Base-by-base conservation (phyloP, 1,284 basidiomycete species). In the Mrakiaceae sp. region DNA sequence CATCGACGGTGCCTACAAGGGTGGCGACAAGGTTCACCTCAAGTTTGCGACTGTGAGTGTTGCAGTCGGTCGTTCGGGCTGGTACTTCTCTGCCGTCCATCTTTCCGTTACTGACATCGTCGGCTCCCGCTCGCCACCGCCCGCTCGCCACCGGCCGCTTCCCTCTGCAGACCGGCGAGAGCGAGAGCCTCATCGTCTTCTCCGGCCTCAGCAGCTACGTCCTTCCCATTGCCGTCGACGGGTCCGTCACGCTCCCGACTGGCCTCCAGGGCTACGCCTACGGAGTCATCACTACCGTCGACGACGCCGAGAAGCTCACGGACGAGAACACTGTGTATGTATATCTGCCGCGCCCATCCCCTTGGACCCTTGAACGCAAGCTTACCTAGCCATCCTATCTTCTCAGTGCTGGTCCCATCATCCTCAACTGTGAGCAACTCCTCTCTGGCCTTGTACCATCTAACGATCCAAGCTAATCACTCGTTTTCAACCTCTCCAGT, bases 261-360 rank as follows among this genome's bases (percentile, higher is more conserved):
- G 70, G 69, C 52, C 67, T 75, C 56, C 76, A 76, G 69, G 78
- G 78, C 62, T 76, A 76, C 65, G 71, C 71, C 42, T 80, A 70
- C 55, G 72, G 72, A 64, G 53, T 58, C 66, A 50, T 64, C 27
- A 14, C 51, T 40, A 46, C 50, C 48, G 43, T 60, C 27, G 52
- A 10, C 42, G 55, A 56, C 11, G 48, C 44, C 46, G 9, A 12
- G 5, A 46, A 40, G 40, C 16, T 53, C 39, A 70, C 70, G 58
- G 76, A 78, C 67, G 72, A 70, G 62, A 74, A 73, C 72, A 77
- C 75, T 49, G 68, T 78, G 9, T 27, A 27, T 27, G 27, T 27
- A 27, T 27, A 27, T 27, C 27, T 27, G 76, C 77, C 39, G 77
- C 77, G 9, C 75, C 74, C 12, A 66, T 70, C 62, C 8, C 39